Evolutionary conservation across 2,329 filamentous ascomycete genomes (phyloP).

Genomic region (Botrytis fragariae): DNA sequence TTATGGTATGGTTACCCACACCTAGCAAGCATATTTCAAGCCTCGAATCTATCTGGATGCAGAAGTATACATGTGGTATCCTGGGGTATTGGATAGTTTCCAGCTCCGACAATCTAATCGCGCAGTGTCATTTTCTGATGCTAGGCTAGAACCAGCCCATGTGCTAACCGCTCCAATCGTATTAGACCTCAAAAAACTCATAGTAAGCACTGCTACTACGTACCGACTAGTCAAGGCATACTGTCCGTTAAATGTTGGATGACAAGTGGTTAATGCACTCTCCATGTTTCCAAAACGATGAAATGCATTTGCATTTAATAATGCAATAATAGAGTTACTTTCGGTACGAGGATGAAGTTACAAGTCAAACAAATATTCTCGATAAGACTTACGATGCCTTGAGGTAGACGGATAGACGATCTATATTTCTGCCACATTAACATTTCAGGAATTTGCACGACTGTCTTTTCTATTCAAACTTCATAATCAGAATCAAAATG

Average conservation of each 20-base stretch:
- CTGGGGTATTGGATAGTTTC: too few relatives aligned
- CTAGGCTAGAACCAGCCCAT: too few relatives aligned
- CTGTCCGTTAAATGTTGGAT: background rate
- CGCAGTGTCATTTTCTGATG: too few relatives aligned
- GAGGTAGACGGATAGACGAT: background rate
- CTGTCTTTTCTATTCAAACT: background rate
- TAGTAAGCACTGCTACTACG: background rate
- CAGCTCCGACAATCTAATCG: too few relatives aligned
- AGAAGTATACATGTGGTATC: too few relatives aligned
- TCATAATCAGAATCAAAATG: background rate
- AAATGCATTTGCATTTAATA: background rate
- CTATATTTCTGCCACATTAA: background rate
- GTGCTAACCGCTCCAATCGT: too few relatives aligned
- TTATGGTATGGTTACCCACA: too few relatives aligned
- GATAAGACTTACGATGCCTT: background rate
- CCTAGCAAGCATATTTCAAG: too few relatives aligned
- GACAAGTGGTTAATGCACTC: background rate
- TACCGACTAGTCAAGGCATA: background rate
- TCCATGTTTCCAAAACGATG: background rate
- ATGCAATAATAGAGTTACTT: background rate
- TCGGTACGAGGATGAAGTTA: background rate
- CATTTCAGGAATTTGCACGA: background rate
- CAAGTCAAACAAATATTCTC: background rate
- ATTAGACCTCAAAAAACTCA: too few relatives aligned
- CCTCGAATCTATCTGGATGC: too few relatives aligned